Evolutionary conservation across 2,329 filamentous ascomycete genomes (phyloP).

Genomic region (Graphium sp.): DNA sequence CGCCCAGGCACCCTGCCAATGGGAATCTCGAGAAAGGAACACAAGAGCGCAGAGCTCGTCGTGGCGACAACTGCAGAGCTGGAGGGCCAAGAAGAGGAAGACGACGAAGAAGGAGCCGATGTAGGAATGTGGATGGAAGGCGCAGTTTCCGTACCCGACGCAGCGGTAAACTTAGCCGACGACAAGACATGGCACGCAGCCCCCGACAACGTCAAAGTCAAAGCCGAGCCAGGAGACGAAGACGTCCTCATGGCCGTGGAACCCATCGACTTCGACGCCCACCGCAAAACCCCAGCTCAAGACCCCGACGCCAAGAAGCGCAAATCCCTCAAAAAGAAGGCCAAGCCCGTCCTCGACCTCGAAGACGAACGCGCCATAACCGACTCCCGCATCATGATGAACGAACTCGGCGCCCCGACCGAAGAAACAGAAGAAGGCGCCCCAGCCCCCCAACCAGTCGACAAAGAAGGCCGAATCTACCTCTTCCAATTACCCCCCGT

Average conservation of each 20-base stretch:
- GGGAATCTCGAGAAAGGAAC: slow-evolving; percentile 20
- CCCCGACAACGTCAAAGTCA: slow-evolving; percentile 19
- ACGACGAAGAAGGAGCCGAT: slow-evolving; percentile 26
- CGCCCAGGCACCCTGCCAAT: slow-evolving; percentile 2
- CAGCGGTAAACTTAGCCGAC: slow-evolving; percentile 13
- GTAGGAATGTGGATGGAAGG: slow-evolving; percentile 28
- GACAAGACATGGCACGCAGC: slow-evolving; percentile 26
- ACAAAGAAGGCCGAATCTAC: slow-evolving; percentile 40
- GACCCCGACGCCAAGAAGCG: slow-evolving; percentile 10
- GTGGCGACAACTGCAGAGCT: slow-evolving; percentile 41
- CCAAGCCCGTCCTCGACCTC: slow-evolving; percentile 5
- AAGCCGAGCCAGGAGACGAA: slow-evolving; percentile 25
- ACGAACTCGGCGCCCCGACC: slow-evolving; percentile 7
- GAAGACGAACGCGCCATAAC: too few species aligned
- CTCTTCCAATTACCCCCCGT: slow-evolving; percentile 49
- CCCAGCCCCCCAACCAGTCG: slow-evolving; percentile 2
- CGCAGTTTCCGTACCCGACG: slow-evolving; percentile 12
- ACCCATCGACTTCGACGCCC: slow-evolving; percentile 22
- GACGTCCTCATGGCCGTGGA: slow-evolving; percentile 17
- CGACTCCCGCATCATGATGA: too few species aligned
- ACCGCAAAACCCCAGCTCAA: slow-evolving; percentile 9
- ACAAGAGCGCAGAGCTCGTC: slow-evolving; percentile 33
- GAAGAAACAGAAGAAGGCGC: slow-evolving; percentile 6
- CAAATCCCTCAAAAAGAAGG: slow-evolving; percentile 9
- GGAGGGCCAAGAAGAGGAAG: slow-evolving; percentile 32